These are phyloP conservation scores for Globisporangium solare DNA, from an alignment of 352 stramenopile species.

Conservation along the genomic window DNA sequence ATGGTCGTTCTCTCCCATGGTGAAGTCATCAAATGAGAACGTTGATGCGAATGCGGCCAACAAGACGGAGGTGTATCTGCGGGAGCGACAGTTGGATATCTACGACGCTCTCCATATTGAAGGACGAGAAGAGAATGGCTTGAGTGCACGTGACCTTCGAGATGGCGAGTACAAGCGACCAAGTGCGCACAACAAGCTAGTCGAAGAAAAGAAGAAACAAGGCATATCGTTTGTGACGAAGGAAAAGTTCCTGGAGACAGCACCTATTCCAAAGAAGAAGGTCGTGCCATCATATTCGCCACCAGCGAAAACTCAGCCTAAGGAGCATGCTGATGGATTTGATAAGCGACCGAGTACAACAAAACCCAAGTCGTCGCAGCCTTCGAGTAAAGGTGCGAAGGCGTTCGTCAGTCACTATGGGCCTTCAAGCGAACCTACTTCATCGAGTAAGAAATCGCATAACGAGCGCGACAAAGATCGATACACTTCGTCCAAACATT, in stretches of 20 bases:
- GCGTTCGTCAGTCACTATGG: slow-evolving; percentile 28
- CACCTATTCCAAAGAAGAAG: slow-evolving; percentile 48
- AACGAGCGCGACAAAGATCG: slow-evolving; percentile 2
- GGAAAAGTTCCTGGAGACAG: slow-evolving; percentile 39
- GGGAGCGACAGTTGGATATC: slow-evolving; percentile 50
- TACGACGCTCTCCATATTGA: slow-evolving; percentile 57
- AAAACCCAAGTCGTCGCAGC: slow-evolving; percentile 12
- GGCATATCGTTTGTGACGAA: slow-evolving; percentile 34
- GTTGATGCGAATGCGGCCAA: slow-evolving; percentile 3
- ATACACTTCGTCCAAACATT: slow-evolving; percentile 2
- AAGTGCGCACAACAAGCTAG: slow-evolving; percentile 47
- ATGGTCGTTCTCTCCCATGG: slow-evolving; percentile 6
- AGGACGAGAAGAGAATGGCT: slow-evolving; percentile 21
- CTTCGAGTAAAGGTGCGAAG: slow-evolving; percentile 15
- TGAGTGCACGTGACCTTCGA: slow-evolving; percentile 23
- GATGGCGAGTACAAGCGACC: slow-evolving; percentile 41
- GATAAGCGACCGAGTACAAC: slow-evolving; percentile 9
- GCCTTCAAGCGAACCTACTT: slow-evolving; percentile 14
- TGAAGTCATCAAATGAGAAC: slow-evolving; percentile 7
- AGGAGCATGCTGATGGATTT: slow-evolving; percentile 4
- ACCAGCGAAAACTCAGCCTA: slow-evolving; percentile 18
- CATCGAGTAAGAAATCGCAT: slow-evolving; percentile 9
- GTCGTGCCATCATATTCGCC: not conserved
- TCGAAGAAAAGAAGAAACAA: slow-evolving; percentile 35
- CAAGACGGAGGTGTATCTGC: slow-evolving; percentile 19